Evolutionary conservation across 2,329 filamentous ascomycete species (phyloP).

Genomic region (Xylaria multiplex): DNA sequence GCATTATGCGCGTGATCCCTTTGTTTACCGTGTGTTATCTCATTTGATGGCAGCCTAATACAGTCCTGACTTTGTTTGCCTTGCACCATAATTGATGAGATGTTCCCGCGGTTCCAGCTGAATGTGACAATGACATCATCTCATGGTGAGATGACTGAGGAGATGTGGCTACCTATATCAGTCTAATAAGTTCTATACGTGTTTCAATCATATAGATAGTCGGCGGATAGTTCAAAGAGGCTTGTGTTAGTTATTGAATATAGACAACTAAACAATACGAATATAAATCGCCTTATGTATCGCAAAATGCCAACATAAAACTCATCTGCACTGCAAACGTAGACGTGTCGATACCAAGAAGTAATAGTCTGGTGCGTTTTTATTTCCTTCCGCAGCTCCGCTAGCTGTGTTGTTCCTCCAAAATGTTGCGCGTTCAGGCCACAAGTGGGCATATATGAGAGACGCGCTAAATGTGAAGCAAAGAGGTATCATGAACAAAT

Average conservation of each 20-base stretch:
- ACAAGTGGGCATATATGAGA: not conserved
- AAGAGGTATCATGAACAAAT: conserved; percentile 45
- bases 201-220: not conserved
- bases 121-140: no score
- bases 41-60: not conserved
- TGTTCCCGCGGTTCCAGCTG: no score
- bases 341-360: conserved; percentile 3
- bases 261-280: conserved; percentile 30
- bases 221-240: conserved; percentile 5
- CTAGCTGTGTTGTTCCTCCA: conserved; percentile 8
- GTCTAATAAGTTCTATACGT: not conserved
- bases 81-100: no score
- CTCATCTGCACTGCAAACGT: not conserved
- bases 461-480: conserved; percentile 31
- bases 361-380: not conserved
- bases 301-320: not conserved
- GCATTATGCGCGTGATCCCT: not conserved
- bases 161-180: not conserved
- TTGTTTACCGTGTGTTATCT: not conserved
- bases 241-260: conserved; percentile 25
- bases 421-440: conserved; percentile 14
- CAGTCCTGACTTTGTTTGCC: not conserved
- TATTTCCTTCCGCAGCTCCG: conserved; percentile 4
- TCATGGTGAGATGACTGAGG: no score
- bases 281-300: conserved; percentile 18